Conservation (phyloP, 2,329 filamentous ascomycete species). For the Zymoseptoria brevis region DNA sequence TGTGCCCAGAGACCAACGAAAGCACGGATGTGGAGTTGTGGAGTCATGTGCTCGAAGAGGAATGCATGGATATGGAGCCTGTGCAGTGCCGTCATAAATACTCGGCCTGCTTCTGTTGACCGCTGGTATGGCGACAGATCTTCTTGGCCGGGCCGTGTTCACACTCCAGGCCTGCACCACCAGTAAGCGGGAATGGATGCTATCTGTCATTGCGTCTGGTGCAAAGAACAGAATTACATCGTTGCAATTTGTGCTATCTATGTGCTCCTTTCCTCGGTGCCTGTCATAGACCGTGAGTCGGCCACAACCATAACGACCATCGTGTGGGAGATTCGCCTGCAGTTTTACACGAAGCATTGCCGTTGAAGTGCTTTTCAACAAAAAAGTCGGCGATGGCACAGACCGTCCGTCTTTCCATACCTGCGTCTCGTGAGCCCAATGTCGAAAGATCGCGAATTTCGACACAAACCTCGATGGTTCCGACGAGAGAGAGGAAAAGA, state of each 20-base stretch:
- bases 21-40: neutral
- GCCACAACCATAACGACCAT: neutral
- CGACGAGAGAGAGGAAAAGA: too few species aligned
- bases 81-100: neutral
- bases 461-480: too few species aligned
- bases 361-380: neutral
- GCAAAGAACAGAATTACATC: neutral
- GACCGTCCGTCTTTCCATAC: too few species aligned
- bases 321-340: neutral
- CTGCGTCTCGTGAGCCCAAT: too few species aligned
- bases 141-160: neutral
- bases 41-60: neutral
- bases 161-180: neutral
- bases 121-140: neutral
- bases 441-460: too few species aligned
- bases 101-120: neutral
- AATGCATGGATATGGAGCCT: neutral
- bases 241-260: neutral
- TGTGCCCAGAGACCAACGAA: neutral
- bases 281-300: neutral
- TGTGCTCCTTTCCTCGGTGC: neutral
- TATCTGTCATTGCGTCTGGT: neutral
- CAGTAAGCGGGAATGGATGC: neutral
- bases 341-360: neutral
- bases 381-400: too few species aligned